Conservation (phyloP, 2,329 filamentous ascomycete genomes). For the Ceratocystis huliohia region DNA sequence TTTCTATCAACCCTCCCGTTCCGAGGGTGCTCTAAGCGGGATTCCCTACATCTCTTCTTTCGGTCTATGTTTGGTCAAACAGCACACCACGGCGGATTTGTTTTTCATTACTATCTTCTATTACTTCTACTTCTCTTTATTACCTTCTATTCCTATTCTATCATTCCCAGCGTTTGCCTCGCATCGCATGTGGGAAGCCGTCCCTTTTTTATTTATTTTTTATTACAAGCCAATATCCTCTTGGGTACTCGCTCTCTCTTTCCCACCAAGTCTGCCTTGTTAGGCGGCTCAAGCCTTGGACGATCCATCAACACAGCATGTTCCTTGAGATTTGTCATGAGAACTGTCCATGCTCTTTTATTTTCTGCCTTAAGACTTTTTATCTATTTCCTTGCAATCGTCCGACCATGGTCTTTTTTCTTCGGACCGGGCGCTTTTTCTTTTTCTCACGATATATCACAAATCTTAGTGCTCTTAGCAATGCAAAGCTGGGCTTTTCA, state of each 20-base stretch:
- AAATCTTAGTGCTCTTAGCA: not conserved
- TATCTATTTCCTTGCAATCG: slow-evolving; percentile 2
- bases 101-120: slow-evolving; percentile 4
- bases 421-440: not conserved
- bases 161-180: not conserved
- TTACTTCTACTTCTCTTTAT: slow-evolving; percentile 5
- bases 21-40: not conserved
- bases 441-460: slow-evolving; percentile 14
- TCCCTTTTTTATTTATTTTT: not conserved
- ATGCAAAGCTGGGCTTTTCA: slow-evolving; percentile 7
- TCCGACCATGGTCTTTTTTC: slow-evolving; percentile 3
- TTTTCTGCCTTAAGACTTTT: not conserved
- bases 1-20: not conserved
- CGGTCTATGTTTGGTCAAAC: slow-evolving; percentile 21
- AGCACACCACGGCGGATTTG: slow-evolving; percentile 18
- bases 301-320: not conserved
- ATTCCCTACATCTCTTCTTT: slow-evolving; percentile 14
- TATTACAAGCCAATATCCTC: not conserved
- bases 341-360: not conserved
- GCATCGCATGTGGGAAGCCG: too few relatives aligned
- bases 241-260: not conserved
- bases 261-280: not conserved
- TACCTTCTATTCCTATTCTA: not conserved
- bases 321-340: too few relatives aligned
- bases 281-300: not conserved